These are phyloP conservation scores for Wallacemonas sp. DNA, from an alignment of 208 protist species.

Conservation along the genomic window DNA sequence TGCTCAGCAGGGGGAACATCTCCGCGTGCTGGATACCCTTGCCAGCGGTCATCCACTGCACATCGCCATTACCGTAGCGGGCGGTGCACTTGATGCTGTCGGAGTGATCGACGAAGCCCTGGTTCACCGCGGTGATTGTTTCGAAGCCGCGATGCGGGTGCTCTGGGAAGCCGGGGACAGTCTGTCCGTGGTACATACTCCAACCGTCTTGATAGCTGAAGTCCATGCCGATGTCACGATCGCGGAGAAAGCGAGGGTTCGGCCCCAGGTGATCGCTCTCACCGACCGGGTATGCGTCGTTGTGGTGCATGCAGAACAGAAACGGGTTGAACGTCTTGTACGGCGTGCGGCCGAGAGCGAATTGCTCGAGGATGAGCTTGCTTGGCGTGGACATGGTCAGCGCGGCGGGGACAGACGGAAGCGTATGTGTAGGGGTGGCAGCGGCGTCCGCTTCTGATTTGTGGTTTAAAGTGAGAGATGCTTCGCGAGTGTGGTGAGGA, in stretches of 20 bases:
- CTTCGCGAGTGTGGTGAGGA: neutral
- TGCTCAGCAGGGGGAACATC: conserved; percentile 50
- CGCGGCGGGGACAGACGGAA: neutral
- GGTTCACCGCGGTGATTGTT: conserved; percentile 80
- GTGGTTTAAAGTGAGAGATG: too few relatives aligned
- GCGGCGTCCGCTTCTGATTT: neutral
- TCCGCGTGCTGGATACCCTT: conserved; percentile 87
- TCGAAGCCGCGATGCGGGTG: conserved; percentile 91
- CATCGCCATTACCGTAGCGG: conserved; percentile 63
- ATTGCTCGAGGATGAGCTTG: conserved; percentile 12
- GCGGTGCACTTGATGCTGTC: conserved; percentile 74
- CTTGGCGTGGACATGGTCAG: neutral
- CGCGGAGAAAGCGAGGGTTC: conserved; percentile 23
- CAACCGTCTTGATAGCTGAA: conserved; percentile 63
- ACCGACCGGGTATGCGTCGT: conserved; percentile 46
- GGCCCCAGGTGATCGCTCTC: conserved; percentile 25
- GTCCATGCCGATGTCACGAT: conserved; percentile 53
- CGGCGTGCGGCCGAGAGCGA: conserved; percentile 16
- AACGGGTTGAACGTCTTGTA: conserved; percentile 57
- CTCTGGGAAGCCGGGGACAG: conserved; percentile 72
- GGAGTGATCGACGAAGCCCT: conserved; percentile 79
- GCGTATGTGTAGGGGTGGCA: neutral
- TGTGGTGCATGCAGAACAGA: conserved; percentile 51
- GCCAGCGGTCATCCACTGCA: conserved; percentile 94
- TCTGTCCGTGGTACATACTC: conserved; percentile 66